phyloP scores from a whole-genome alignment of 148 eudicot genomes.

The Chenopodium quinoa region DNA sequence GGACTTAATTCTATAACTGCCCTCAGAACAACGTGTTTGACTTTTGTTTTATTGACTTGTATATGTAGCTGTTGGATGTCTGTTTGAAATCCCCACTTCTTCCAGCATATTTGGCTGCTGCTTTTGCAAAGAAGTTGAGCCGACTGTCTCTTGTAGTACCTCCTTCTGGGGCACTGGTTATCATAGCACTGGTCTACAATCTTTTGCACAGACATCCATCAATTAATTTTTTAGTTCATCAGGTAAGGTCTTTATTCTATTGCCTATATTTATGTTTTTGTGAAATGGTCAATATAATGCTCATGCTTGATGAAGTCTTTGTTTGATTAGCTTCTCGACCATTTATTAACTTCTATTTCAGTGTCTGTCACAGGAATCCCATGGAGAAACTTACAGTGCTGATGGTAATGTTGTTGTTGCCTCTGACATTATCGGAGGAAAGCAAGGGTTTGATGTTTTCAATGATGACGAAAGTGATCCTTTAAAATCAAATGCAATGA shows the following conservation, averaged over 20 bases:
- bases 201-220: conserved; percentile 86
- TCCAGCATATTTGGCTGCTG: conserved; percentile 89
- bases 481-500: conserved; percentile 60
- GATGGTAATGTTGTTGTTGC: conserved; percentile 19
- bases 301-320: no score
- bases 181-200: conserved; percentile 83
- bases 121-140: conserved; percentile 83
- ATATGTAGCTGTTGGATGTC: conserved; percentile 62
- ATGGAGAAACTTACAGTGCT: conserved; percentile 22
- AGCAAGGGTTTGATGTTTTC: conserved; percentile 70
- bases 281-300: no score
- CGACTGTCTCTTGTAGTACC: conserved; percentile 75
- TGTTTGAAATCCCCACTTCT: conserved; percentile 89
- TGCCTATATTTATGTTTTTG: no score
- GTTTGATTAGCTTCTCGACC: not conserved
- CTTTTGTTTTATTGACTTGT: not conserved
- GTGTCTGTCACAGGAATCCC: not conserved
- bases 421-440: conserved; percentile 19
- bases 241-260: conserved; percentile 33
- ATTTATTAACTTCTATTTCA: not conserved
- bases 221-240: conserved; percentile 78
- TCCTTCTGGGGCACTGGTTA: conserved; percentile 71
- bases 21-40: conserved; percentile 2
- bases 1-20: not conserved
- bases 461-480: conserved; percentile 62